Evolutionary conservation across 148 eudicot genomes (phyloP).

Genomic region (Talinum fruticosum): DNA sequence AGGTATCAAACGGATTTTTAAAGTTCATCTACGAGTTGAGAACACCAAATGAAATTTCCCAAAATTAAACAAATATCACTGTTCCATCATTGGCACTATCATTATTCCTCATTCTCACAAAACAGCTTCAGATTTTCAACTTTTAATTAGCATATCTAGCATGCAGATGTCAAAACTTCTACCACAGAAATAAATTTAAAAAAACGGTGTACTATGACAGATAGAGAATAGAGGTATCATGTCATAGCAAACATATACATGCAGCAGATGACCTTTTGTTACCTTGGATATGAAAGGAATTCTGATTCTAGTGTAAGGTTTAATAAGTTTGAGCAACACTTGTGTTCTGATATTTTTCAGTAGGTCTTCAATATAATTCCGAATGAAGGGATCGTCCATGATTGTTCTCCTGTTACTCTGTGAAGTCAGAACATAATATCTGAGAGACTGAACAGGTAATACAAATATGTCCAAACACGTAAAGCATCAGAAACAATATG

Average conservation of each 20-base stretch:
- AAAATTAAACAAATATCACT: no score
- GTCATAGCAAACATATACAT: background rate
- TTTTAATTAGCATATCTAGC: background rate
- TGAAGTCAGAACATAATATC: constrained; percentile 7
- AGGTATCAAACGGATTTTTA: no score
- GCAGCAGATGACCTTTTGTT: constrained; percentile 5
- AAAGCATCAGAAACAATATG: background rate
- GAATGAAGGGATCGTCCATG: constrained; percentile 91
- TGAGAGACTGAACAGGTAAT: constrained; percentile 9
- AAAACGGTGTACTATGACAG: background rate
- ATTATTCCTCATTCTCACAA: background rate
- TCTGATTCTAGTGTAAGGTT: constrained; percentile 96
- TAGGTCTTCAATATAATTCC: constrained; percentile 95
- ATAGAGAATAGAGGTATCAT: background rate
- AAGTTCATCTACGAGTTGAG: no score
- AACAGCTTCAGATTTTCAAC: background rate
- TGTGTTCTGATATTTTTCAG: constrained; percentile 94
- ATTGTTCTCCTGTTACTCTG: constrained; percentile 96
- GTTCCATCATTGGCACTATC: background rate
- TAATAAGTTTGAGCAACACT: constrained; percentile 95
- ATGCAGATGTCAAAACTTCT: background rate
- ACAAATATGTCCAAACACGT: background rate
- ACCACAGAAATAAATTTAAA: background rate
- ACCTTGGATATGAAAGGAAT: constrained; percentile 97
- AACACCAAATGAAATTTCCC: background rate